These are phyloP conservation scores for Schoenoplectus triqueter DNA, from an alignment of 202 grass and related monocot genomes.

Conservation along the genomic window DNA sequence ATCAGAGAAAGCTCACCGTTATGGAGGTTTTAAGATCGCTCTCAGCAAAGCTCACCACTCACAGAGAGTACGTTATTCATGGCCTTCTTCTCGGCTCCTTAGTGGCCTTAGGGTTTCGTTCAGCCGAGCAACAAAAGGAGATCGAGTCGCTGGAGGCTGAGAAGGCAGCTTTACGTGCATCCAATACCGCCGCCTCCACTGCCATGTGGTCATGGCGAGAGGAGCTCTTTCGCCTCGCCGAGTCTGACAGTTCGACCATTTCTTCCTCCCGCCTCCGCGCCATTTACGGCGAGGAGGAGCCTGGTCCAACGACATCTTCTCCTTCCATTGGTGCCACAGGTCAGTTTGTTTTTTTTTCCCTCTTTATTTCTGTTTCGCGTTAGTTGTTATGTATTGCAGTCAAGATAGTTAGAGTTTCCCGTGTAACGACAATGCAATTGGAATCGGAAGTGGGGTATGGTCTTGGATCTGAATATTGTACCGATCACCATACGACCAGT, in stretches of 20 bases:
- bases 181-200: conserved; percentile 60
- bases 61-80: conserved; percentile 57
- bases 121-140: conserved; percentile 67
- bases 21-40: conserved; percentile 61
- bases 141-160: conserved; percentile 59
- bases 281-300: conserved; percentile 76
- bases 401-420: background rate
- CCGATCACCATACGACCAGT: background rate
- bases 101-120: conserved; percentile 55
- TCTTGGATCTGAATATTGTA: conserved; percentile 4
- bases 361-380: background rate
- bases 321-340: background rate
- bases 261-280: conserved; percentile 54
- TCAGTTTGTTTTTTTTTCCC: background rate
- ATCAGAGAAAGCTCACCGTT: background rate
- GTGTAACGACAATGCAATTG: background rate
- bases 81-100: conserved; percentile 61
- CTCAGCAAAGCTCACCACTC: conserved; percentile 46
- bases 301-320: background rate
- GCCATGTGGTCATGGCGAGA: conserved; percentile 77
- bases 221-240: conserved; percentile 69
- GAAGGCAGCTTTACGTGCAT: conserved; percentile 54
- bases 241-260: conserved; percentile 55
- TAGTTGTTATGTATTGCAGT: background rate
- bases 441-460: background rate